phyloP scores from a whole-genome alignment of 495 filamentous ascomycete species.

The Penicillium robsamsonii region DNA sequence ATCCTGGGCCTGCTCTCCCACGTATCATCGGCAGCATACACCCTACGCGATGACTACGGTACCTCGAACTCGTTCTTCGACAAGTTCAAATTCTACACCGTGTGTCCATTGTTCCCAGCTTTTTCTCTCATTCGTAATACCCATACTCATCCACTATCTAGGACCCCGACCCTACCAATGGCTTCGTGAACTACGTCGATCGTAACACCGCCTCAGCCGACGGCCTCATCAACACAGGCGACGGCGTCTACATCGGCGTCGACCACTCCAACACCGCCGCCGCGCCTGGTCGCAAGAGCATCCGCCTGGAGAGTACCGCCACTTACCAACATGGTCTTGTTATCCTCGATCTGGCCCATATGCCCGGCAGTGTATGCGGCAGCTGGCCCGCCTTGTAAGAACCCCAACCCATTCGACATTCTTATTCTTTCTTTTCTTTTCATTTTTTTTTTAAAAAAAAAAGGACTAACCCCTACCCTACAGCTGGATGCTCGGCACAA shows the following conservation, averaged over 20 bases:
- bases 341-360: conserved; percentile 58
- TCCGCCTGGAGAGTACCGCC: conserved; percentile 53
- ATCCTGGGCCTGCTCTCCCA: conserved; percentile 40
- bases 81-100: conserved; percentile 52
- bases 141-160: conserved; percentile 16
- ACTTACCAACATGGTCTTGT: conserved; percentile 57
- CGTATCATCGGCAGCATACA: conserved; percentile 47
- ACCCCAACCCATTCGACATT: not conserved
- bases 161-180: conserved; percentile 62
- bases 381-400: conserved; percentile 62
- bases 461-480: conserved; percentile 6
- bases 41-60: conserved; percentile 47
- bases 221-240: conserved; percentile 53
- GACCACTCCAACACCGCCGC: conserved; percentile 33
- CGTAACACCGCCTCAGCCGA: conserved; percentile 47
- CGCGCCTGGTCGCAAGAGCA: conserved; percentile 56
- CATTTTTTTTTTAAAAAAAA: not conserved
- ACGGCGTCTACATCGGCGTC: conserved; percentile 44
- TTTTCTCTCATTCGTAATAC: conserved; percentile 25
- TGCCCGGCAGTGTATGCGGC: conserved; percentile 53
- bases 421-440: not conserved
- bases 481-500: conserved; percentile 52
- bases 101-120: conserved; percentile 18
- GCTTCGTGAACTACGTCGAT: conserved; percentile 63
- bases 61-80: conserved; percentile 49